Conservation (phyloP, 2,329 filamentous ascomycete genomes). For the Ceratocystiopsis sp. region DNA sequence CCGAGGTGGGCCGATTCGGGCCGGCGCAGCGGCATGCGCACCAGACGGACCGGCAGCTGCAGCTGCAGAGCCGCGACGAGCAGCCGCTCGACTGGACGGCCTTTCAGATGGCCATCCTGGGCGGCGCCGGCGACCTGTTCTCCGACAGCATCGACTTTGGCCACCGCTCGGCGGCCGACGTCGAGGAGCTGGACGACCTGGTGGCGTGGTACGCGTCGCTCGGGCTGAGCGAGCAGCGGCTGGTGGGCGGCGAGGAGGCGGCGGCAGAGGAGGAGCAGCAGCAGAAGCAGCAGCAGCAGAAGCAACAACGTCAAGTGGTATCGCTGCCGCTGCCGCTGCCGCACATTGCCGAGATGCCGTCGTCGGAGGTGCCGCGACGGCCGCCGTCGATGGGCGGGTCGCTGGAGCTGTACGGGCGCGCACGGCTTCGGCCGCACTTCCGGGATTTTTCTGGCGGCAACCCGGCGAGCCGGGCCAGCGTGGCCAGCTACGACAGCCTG, state of each 20-base stretch:
- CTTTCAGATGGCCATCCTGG: conserved; percentile 47
- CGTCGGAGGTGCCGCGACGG: no score
- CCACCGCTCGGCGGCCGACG: conserved; percentile 17
- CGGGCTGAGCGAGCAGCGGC: conserved; percentile 26
- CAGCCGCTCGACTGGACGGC: conserved; percentile 45
- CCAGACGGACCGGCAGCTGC: conserved; percentile 11
- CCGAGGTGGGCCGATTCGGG: conserved; percentile 13
- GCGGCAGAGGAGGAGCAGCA: background rate
- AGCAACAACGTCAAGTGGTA: background rate
- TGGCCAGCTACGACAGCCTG: conserved; percentile 24
- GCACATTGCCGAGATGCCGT: conserved; percentile 1
- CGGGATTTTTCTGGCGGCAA: background rate
- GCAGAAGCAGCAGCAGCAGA: background rate
- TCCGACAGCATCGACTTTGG: conserved; percentile 25
- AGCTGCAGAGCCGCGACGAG: conserved; percentile 14
- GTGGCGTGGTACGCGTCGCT: conserved; percentile 34
- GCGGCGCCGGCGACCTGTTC: conserved; percentile 35
- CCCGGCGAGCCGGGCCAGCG: conserved; percentile 2
- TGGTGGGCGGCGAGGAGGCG: conserved; percentile 14
- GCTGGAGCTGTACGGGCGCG: no score
- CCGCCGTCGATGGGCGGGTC: no score
- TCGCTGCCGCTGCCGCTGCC: background rate
- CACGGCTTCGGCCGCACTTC: background rate
- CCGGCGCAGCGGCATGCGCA: conserved; percentile 1
- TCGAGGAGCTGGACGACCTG: conserved; percentile 31